Percentiles rank a stretch among this genome's conserved stretches.
Evolutionary conservation across 2,329 filamentous ascomycete species (phyloP).

Genomic region (Aureobasidium sp.): DNA sequence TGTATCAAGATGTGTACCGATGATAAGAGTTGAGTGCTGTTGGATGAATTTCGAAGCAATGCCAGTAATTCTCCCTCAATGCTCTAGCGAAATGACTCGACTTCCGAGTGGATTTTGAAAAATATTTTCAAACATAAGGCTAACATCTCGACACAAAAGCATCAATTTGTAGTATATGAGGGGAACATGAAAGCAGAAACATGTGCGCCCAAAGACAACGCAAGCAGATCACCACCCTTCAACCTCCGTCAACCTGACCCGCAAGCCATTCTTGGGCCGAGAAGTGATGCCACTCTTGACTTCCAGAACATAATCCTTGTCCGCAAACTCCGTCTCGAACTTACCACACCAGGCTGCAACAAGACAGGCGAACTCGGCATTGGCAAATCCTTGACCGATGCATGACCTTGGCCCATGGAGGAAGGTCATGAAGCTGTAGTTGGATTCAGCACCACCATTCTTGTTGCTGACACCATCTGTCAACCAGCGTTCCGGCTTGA

Average conservation of each 20-base stretch:
- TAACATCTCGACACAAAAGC: background rate
- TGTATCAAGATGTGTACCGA: background rate
- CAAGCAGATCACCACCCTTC: slow-evolving; percentile 52
- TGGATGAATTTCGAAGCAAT: background rate
- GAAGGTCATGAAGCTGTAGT: slow-evolving; percentile 76
- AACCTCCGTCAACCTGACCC: slow-evolving; percentile 59
- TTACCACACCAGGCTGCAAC: slow-evolving; percentile 69
- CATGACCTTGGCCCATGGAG: slow-evolving; percentile 80
- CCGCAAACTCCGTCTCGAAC: slow-evolving; percentile 63
- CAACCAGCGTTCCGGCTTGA: slow-evolving; percentile 75
- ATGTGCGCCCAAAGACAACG: background rate
- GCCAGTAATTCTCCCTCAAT: too few species aligned
- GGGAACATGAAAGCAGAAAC: background rate
- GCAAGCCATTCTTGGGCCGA: slow-evolving; percentile 65
- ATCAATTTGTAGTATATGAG: background rate
- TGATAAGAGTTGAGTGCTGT: background rate
- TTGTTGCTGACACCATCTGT: slow-evolving; percentile 47
- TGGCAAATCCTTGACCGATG: slow-evolving; percentile 75
- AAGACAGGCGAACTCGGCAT: slow-evolving; percentile 77
- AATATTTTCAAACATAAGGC: too few species aligned
- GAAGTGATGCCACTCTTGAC: slow-evolving; percentile 66
- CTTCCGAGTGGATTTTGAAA: too few species aligned
- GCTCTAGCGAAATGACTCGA: too few species aligned
- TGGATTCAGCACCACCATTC: slow-evolving; percentile 62
- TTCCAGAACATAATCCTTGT: slow-evolving; percentile 53